Percentiles rank a stretch among this genome's conserved stretches.
These are phyloP conservation scores for Penicillium robsamsonii DNA, from an alignment of 495 filamentous ascomycete genomes.

Conservation along the genomic window DNA sequence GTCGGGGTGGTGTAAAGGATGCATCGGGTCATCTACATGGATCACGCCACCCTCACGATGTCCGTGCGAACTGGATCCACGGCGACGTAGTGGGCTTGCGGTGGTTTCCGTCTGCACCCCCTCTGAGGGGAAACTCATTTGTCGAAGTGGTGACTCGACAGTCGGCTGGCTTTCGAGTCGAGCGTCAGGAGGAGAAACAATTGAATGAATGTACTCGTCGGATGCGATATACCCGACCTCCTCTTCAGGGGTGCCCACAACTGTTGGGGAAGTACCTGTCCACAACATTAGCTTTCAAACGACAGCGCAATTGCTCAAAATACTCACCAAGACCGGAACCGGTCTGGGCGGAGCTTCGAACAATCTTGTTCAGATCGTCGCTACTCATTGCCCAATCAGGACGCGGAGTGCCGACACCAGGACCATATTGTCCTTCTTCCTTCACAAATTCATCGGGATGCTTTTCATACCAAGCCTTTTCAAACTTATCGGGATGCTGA, in stretches of 20 bases:
- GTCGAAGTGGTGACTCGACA: slow-evolving; percentile 58
- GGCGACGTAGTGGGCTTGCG: slow-evolving; percentile 14
- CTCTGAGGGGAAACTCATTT: slow-evolving; percentile 49
- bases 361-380: slow-evolving; percentile 87
- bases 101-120: slow-evolving; percentile 11
- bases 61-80: slow-evolving; percentile 18
- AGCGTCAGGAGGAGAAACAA: slow-evolving; percentile 62
- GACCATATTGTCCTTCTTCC: slow-evolving; percentile 71
- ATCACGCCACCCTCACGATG: slow-evolving; percentile 60
- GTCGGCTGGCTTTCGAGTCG: slow-evolving; percentile 42
- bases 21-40: slow-evolving; percentile 72
- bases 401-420: slow-evolving; percentile 60
- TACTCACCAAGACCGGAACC: slow-evolving; percentile 63
- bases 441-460: slow-evolving; percentile 74
- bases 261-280: slow-evolving; percentile 49
- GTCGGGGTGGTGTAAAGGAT: slow-evolving; percentile 60
- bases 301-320: background rate
- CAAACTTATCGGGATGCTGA: slow-evolving; percentile 65
- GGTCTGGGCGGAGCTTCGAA: slow-evolving; percentile 64
- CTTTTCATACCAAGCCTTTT: slow-evolving; percentile 86
- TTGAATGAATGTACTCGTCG: slow-evolving; percentile 72
- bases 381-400: slow-evolving; percentile 87
- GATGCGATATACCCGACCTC: slow-evolving; percentile 78
- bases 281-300: slow-evolving; percentile 10
- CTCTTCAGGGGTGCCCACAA: slow-evolving; percentile 67